Base-by-base conservation (phyloP, 2,329 filamentous ascomycete genomes). In the Claviceps pazoutovae region DNA sequence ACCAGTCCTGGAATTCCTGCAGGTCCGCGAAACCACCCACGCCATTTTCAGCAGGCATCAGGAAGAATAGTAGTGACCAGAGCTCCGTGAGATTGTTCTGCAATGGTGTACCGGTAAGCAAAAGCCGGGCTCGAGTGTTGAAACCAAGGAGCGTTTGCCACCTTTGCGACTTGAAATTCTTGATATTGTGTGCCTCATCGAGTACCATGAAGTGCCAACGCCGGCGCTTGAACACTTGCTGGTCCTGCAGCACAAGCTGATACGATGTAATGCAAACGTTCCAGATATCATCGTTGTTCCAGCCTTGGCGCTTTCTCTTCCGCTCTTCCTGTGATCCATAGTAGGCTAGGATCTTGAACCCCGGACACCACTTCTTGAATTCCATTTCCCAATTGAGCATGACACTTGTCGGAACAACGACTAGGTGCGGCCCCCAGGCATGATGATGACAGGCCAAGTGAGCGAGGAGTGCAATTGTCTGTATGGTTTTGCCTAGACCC, bases 361-460 rank as follows among this genome's bases (percentile, higher is more conserved):
- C 91, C 3, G 94, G 93, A 53, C 90, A 88, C 81, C 91, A 98
- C 66, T 98, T 98, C 64, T 97, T 97, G 76, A 98, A 98, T 68
- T 98, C 93, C 86, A 97, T 97, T 66, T 98, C 94, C 93, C 93
- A 98, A 64, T 98, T 98, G 57, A 98, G 80, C 77, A 98, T 96
- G 48, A 98, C 94, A 67, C 90, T 97, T 2, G 93, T 98, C 1
- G 93, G 93, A 2, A 98, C 93, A 55, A 98, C 86, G 48, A 98
- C 88, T 23, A 98, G 73, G 71, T 98, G 93, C 1, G 93, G 89
- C 0, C 94, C 93, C 94, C 93, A 98, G 5, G 95, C 82, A 61
- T 89, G 82, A 63, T 95, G 86, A 41, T 88, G 78, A 56, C 90
- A 90, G 8, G 94, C 93, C 38, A 98, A 75, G 64, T 98, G 91